These are phyloP conservation scores for Pontederia paniculata DNA, from an alignment of 176 grass and related monocot species.

Conservation along the genomic window DNA sequence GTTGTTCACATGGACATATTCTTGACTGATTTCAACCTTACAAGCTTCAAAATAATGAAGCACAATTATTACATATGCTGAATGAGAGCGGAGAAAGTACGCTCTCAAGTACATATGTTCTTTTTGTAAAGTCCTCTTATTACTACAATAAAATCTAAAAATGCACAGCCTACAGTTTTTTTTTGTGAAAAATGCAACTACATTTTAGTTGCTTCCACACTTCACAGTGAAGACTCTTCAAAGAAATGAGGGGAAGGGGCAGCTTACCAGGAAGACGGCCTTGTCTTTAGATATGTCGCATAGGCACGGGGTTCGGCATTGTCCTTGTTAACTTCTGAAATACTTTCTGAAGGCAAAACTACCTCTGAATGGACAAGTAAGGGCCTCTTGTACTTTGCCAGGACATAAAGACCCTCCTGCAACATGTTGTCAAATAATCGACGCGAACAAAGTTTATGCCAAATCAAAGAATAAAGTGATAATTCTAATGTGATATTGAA, in stretches of 20 bases:
- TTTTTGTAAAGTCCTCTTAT: no score
- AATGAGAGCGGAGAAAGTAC: no score
- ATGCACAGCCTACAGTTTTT: no score
- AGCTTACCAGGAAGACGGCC: slow-evolving; percentile 71
- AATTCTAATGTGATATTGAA: not conserved
- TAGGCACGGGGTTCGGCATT: slow-evolving; percentile 56
- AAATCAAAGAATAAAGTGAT: slow-evolving; percentile 1
- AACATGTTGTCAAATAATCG: slow-evolving; percentile 5
- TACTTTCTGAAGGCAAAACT: slow-evolving; percentile 39
- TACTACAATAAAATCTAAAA: no score
- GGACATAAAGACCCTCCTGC: slow-evolving; percentile 70
- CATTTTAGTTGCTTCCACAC: no score
- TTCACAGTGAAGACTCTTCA: not conserved
- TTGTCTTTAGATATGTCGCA: slow-evolving; percentile 64
- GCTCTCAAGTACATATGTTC: no score
- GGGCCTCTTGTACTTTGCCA: slow-evolving; percentile 83
- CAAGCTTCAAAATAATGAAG: no score
- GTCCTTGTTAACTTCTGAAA: slow-evolving; percentile 14
- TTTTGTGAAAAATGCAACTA: no score
- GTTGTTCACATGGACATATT: no score
- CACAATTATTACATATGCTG: no score
- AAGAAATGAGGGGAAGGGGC: not conserved
- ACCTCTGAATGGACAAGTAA: slow-evolving; percentile 88
- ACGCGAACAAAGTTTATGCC: not conserved
- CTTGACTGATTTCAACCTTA: no score